Percentiles rank a stretch among this genome's conserved stretches.
Evolutionary conservation across 164 flowering plant genomes (phyloP).

Genomic region (Tetracentron sinense): DNA sequence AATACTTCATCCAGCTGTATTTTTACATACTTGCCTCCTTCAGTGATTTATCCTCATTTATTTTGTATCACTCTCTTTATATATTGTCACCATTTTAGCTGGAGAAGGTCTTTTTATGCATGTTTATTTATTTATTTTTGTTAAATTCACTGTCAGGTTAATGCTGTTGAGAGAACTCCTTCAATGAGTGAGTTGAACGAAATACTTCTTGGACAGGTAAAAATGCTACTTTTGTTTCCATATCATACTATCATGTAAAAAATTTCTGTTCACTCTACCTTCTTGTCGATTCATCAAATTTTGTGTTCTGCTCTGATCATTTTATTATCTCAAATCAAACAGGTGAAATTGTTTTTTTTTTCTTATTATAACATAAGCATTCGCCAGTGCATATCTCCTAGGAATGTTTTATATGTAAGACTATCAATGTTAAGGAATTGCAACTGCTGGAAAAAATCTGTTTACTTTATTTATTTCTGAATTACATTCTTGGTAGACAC

Average conservation of each 20-base stretch:
- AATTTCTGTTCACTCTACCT: background rate
- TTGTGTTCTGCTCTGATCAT: background rate
- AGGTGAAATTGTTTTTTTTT: background rate
- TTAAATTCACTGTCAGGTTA: constrained; percentile 51
- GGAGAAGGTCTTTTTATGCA: background rate
- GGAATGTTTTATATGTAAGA: too few relatives aligned
- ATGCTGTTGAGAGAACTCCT: constrained; percentile 91
- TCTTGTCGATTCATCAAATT: background rate
- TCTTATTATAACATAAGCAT: background rate
- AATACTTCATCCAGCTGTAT: background rate
- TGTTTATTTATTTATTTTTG: constrained; percentile 4
- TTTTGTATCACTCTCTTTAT: background rate
- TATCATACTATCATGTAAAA: background rate
- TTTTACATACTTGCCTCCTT: background rate
- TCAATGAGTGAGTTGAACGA: constrained; percentile 98
- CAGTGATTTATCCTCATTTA: background rate
- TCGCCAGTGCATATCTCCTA: background rate
- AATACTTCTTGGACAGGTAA: constrained; percentile 95
- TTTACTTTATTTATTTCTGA: background rate
- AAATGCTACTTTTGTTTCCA: too few relatives aligned
- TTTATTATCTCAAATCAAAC: background rate
- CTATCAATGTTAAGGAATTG: too few relatives aligned
- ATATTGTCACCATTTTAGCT: background rate
- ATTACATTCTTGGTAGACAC: background rate
- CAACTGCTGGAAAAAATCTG: too few relatives aligned